phyloP scores from a whole-genome alignment of 2,329 filamentous ascomycete species.

The Alternaria triticina region DNA sequence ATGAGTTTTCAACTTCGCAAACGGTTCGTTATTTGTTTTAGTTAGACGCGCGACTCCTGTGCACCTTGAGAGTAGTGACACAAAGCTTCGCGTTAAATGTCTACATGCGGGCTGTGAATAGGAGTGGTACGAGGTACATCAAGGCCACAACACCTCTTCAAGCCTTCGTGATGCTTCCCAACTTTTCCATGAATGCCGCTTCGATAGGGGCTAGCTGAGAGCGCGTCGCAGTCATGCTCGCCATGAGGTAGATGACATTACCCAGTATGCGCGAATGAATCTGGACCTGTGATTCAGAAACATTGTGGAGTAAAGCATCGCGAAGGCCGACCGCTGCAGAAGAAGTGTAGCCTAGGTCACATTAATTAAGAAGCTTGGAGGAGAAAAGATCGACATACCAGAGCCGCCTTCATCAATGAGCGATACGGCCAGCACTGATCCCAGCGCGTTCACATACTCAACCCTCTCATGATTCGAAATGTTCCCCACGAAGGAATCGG shows the following conservation, averaged over 20 bases:
- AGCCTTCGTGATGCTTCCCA: conserved; percentile 2
- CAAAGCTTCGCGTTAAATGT: neutral
- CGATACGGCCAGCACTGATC: conserved; percentile 74
- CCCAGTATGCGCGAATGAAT: conserved; percentile 67
- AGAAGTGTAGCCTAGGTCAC: conserved; percentile 59
- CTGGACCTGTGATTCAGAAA: conserved; percentile 48
- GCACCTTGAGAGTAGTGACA: neutral
- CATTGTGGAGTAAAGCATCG: conserved; percentile 53
- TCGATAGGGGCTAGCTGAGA: conserved; percentile 26
- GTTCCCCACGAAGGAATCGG: conserved; percentile 61
- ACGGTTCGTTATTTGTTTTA: neutral
- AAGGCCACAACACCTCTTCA: neutral
- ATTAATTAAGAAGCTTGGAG: neutral
- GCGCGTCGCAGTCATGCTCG: conserved; percentile 50
- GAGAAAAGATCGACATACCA: conserved; percentile 40
- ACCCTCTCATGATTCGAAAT: conserved; percentile 66
- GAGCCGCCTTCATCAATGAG: conserved; percentile 57
- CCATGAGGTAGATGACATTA: conserved; percentile 68
- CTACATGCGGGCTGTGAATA: neutral
- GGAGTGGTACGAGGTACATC: neutral
- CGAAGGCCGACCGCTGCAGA: conserved; percentile 62
- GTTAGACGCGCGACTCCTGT: neutral
- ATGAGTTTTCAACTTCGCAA: neutral
- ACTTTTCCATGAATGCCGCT: conserved; percentile 24
- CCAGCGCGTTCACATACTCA: conserved; percentile 73